phyloP scores from a whole-genome alignment of 1,284 basidiomycete species.

The Malassezia yamatoensis region DNA sequence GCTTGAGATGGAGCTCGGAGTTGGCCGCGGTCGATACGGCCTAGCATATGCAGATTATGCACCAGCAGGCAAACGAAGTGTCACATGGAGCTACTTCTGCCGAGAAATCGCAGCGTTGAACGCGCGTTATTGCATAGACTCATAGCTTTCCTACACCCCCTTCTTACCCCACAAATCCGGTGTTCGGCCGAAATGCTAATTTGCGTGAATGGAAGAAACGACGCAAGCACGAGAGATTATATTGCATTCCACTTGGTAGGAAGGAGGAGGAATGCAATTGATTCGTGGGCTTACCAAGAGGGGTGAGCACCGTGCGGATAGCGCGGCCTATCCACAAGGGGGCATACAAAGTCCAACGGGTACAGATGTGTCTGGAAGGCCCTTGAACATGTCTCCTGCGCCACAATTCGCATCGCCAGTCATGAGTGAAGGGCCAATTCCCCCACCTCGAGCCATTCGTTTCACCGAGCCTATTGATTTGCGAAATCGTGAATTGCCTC shows the following conservation, averaged over 20 bases:
- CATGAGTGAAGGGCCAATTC: not conserved
- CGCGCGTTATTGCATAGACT: conserved; percentile 29
- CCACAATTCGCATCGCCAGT: not conserved
- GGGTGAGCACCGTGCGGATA: not conserved
- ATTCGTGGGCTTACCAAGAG: conserved; percentile 3
- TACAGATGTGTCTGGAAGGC: no score
- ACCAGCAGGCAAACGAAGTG: conserved; percentile 19
- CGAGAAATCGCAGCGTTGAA: conserved; percentile 39
- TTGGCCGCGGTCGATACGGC: conserved; percentile 21
- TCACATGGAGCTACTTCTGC: conserved; percentile 33
- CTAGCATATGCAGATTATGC: conserved; percentile 26
- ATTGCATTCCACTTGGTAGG: no score
- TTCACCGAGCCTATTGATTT: not conserved
- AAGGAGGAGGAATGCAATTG: not conserved
- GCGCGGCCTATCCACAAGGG: not conserved
- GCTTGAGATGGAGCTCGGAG: conserved; percentile 16
- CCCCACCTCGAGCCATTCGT: not conserved
- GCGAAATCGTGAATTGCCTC: no score
- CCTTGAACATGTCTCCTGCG: not conserved
- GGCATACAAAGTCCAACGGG: no score
- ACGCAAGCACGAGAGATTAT: not conserved
- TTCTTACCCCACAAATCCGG: no score
- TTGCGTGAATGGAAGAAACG: not conserved
- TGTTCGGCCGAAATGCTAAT: not conserved
- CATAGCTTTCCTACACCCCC: not conserved